Base-by-base conservation (phyloP, 805 yeast genomes). In the Starmera dryadoides region DNA sequence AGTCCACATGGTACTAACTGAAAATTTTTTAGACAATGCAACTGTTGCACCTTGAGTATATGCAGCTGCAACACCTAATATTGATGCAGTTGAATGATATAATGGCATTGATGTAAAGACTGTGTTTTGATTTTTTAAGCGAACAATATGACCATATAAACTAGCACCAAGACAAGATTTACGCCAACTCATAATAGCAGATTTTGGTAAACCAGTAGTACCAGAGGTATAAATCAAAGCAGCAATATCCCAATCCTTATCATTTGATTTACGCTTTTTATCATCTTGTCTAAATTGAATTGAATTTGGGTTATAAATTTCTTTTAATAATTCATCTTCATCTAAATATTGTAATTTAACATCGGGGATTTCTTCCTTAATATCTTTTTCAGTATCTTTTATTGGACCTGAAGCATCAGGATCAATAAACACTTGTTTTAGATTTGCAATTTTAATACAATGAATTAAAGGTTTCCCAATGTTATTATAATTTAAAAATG, bases 51-150 rank as follows among this genome's bases (percentile, higher is more conserved):
- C 95, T 33, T 63, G 65, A 22, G 73, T 64, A 35, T 77, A 59
- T 0, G 81, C 68, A 1, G 95, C 88, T 53, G 89, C 69, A 6
- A 82, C 77, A 11, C 96, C 96, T 39, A 89, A 63, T 60, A 87
- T 72, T 0, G 96, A 84, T 4, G 96, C 97, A 0, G 97, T 89
- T 1, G 96, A 86, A 59, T 89, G 98, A 56, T 91, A 89, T 43
- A 91, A 66, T 2, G 98, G 98, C 98, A 89, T 89, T 1, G 96
- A 86, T 0, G 96, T 86, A 63, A 83, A 84, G 9, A 86, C 79
- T 11, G 71, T 74, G 14, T 84, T 76, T 4, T 64, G 56, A 6
- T 59, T 44, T n/a, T 64, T 59, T 48, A 86, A 68, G 42, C 77
- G 72, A 64, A 83, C 73, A 32, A 86, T 80, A 46, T 71, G 71